Evolutionary conservation across 176 grass and related monocot genomes (phyloP).

Genomic region (Guadua angustifolia): DNA sequence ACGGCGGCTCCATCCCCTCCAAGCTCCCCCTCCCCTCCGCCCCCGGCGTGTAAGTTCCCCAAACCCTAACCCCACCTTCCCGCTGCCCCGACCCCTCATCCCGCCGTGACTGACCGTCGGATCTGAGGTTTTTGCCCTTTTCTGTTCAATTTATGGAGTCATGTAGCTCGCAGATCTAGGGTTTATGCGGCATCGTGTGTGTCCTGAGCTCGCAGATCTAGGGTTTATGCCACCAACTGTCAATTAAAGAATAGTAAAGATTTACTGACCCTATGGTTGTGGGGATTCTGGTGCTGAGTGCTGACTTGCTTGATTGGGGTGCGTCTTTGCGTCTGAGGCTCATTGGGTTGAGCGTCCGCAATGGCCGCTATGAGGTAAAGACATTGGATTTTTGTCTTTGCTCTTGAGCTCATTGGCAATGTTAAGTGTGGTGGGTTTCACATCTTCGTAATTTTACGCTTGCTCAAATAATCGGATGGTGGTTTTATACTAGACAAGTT

Average conservation of each 20-base stretch:
- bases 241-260: no score
- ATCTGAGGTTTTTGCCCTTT: no score
- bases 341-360: slow-evolving; percentile 83
- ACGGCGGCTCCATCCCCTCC: no score
- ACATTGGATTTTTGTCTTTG: background rate
- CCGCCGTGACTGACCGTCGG: background rate
- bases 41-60: slow-evolving; percentile 64
- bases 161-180: no score
- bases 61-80: slow-evolving; percentile 33
- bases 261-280: background rate
- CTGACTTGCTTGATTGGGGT: slow-evolving; percentile 7
- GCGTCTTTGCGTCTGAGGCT: slow-evolving; percentile 26
- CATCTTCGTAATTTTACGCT: no score
- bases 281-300: background rate
- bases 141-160: no score
- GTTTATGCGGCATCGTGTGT: no score
- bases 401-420: background rate
- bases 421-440: no score
- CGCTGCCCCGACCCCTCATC: background rate
- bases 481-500: background rate
- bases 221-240: no score
- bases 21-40: slow-evolving; percentile 92
- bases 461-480: background rate
- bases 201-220: no score
- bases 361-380: slow-evolving; percentile 74